Conservation (phyloP, 495 filamentous ascomycete species). For the Trichoderma asperelloides region DNA sequence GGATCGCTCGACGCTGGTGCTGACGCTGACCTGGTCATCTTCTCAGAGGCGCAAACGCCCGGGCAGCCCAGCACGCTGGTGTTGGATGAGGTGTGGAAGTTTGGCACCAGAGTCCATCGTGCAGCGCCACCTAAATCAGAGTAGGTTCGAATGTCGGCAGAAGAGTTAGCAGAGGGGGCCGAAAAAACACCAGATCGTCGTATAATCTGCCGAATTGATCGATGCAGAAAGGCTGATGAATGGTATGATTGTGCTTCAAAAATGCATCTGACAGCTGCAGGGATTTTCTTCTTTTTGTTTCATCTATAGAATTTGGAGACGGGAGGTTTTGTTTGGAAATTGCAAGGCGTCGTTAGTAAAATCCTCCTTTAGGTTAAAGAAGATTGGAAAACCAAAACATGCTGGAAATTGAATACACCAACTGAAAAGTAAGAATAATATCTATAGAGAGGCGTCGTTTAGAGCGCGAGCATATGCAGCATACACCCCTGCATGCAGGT, state of each 20-base stretch:
- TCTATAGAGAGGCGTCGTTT: too few species aligned
- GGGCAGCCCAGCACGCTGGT: conserved; percentile 40
- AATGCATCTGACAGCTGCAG: not conserved
- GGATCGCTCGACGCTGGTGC: conserved; percentile 57
- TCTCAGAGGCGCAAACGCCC: conserved; percentile 44
- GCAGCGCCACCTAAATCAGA: conserved; percentile 12
- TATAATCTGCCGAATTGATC: not conserved
- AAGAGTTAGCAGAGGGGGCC: not conserved
- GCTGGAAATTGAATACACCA: not conserved
- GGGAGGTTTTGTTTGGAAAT: not conserved
- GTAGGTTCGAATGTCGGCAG: not conserved
- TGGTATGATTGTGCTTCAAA: not conserved
- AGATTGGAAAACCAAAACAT: not conserved
- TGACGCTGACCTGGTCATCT: conserved; percentile 71
- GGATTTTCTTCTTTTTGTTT: not conserved
- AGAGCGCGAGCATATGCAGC: too few species aligned
- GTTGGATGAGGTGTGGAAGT: conserved; percentile 72
- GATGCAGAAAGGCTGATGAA: not conserved
- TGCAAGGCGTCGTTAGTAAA: not conserved
- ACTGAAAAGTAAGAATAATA: not conserved
- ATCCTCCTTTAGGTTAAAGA: too few species aligned
- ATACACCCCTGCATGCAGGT: too few species aligned
- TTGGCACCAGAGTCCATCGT: conserved; percentile 39
- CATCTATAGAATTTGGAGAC: not conserved
- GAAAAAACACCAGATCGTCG: not conserved